Conservation (phyloP, 129 eudicot genomes). For the Flaveria trinervia region DNA sequence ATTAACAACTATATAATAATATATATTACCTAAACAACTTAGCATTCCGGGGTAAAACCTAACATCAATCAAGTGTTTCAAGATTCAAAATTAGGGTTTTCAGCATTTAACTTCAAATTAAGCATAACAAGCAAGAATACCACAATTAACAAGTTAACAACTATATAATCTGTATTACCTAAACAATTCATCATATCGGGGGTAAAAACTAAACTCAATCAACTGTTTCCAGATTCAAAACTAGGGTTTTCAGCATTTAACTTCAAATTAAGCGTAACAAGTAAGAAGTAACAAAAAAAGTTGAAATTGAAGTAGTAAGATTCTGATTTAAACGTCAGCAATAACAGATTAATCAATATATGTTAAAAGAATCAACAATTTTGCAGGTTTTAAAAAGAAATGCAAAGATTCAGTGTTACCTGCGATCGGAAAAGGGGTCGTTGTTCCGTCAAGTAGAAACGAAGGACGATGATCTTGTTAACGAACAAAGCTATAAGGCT, state of each 20-base stretch:
- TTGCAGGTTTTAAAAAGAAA: neutral
- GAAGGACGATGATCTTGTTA: neutral
- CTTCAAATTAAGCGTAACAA: slow-evolving; percentile 22
- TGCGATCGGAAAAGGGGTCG: neutral
- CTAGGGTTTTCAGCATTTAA: slow-evolving; percentile 24
- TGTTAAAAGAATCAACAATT: neutral
- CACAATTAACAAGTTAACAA: too few species aligned
- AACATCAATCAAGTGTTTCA: too few species aligned
- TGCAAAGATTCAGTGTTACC: neutral
- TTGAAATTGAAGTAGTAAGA: neutral
- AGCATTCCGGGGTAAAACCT: too few species aligned
- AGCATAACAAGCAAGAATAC: neutral
- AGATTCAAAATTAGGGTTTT: slow-evolving; percentile 30
- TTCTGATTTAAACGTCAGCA: neutral
- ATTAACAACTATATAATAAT: too few species aligned
- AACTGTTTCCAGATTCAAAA: neutral
- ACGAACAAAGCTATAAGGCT: too few species aligned
- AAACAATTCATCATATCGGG: too few species aligned
- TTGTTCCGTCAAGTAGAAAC: neutral
- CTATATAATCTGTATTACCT: too few species aligned
- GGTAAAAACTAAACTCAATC: too few species aligned
- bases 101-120: slow-evolving; percentile 16
- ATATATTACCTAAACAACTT: too few species aligned
- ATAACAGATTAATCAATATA: neutral
- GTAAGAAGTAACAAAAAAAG: neutral